These are phyloP conservation scores for Asterionellopsis glacialis DNA, from an alignment of 108 stramenopile genomes.

Conservation along the genomic window DNA sequence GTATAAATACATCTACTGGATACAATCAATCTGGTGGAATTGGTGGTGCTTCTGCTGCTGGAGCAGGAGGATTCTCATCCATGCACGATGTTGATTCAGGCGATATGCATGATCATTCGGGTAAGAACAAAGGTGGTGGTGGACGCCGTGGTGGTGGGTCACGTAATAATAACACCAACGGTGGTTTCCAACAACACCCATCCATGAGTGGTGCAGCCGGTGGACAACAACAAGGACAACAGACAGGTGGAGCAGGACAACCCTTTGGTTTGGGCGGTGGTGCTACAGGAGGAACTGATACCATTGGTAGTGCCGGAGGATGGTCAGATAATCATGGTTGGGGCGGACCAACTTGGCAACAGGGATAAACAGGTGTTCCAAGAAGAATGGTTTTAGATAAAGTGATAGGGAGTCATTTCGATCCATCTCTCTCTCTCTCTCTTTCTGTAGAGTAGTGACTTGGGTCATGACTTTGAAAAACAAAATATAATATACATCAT, in stretches of 20 bases:
- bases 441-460: too few relatives aligned
- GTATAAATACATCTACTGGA: slow-evolving; percentile 11
- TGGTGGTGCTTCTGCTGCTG: slow-evolving; percentile 12
- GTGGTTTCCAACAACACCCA: slow-evolving; percentile 29
- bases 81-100: slow-evolving; percentile 64
- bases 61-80: slow-evolving; percentile 21
- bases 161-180: slow-evolving; percentile 38
- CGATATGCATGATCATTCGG: slow-evolving; percentile 43
- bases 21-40: slow-evolving; percentile 50
- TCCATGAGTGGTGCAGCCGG: slow-evolving; percentile 36
- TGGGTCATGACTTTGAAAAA: too few relatives aligned
- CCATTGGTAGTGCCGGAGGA: neutral
- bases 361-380: neutral
- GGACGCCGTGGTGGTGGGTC: slow-evolving; percentile 30
- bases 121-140: slow-evolving; percentile 56
- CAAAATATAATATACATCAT: too few relatives aligned
- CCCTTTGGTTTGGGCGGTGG: slow-evolving; percentile 31
- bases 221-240: slow-evolving; percentile 32
- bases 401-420: neutral
- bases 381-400: neutral
- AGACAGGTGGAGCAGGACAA: slow-evolving; percentile 9
- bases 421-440: neutral
- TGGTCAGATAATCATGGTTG: neutral
- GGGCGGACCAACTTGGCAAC: neutral
- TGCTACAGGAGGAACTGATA: slow-evolving; percentile 24